A percentile compares a stretch with the other conserved stretches of the same genome.
These are phyloP conservation scores for Penicillium argentinense DNA, from an alignment of 495 filamentous ascomycete species.

Conservation along the genomic window DNA sequence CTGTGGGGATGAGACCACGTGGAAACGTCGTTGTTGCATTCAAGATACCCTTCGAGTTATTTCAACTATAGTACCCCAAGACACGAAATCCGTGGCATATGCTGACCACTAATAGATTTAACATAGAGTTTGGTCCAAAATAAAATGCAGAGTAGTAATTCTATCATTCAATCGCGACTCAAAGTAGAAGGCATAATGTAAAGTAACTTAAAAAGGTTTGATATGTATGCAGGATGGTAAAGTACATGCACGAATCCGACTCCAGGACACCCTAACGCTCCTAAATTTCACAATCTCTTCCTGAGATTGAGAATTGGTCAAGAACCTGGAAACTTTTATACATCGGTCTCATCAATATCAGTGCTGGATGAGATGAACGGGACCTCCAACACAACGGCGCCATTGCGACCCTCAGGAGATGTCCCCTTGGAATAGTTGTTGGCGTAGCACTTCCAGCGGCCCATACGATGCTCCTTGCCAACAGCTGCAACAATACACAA, in stretches of 20 bases:
- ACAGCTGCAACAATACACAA: constrained; percentile 78
- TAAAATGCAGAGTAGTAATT: too few species aligned
- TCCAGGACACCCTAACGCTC: constrained; percentile 11
- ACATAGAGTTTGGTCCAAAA: too few species aligned
- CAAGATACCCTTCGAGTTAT: background rate
- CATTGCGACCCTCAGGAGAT: constrained; percentile 67
- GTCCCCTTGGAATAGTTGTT: constrained; percentile 41
- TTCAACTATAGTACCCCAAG: background rate
- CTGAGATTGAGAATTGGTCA: background rate
- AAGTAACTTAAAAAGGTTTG: background rate
- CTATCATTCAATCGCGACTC: too few species aligned
- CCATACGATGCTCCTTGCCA: constrained; percentile 82
- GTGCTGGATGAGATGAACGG: constrained; percentile 40
- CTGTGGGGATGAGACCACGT: constrained; percentile 27
- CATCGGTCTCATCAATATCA: constrained; percentile 21
- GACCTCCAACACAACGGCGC: constrained; percentile 78
- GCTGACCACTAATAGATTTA: too few species aligned
- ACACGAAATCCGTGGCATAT: too few species aligned
- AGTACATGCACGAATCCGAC: constrained; percentile 13
- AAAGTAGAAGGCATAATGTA: too few species aligned
- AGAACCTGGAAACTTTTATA: constrained; percentile 19
- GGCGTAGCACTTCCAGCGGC: constrained; percentile 63
- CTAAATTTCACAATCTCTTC: background rate
- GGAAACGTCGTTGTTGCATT: background rate
- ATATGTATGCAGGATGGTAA: constrained; percentile 12